Evolutionary conservation across 768 basidiomycete species (phyloP).

Genomic region (Lactifluus piperatus): DNA sequence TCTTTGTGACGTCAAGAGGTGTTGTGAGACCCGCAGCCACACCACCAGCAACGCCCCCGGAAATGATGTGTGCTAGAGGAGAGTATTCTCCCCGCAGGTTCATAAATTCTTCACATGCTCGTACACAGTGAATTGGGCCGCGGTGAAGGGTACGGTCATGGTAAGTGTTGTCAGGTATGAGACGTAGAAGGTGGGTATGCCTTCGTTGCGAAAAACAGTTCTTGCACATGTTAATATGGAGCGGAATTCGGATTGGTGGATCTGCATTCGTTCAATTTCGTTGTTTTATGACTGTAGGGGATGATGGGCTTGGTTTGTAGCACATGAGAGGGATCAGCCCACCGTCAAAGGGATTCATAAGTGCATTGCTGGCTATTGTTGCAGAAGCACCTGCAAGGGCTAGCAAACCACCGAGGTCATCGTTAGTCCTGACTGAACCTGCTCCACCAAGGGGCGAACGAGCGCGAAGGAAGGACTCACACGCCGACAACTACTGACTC

Average conservation of each 20-base stretch:
- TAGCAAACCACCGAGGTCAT: constrained; percentile 23
- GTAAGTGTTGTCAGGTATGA: constrained; percentile 99
- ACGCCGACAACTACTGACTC: constrained; percentile 82
- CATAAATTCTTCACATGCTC: constrained; percentile 77
- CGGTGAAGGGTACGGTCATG: too few species aligned
- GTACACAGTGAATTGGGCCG: too few species aligned
- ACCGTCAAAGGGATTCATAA: constrained; percentile 99
- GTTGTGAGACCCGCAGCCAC: too few species aligned
- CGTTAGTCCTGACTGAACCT: background rate
- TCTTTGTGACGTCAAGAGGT: too few species aligned
- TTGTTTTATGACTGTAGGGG: constrained; percentile 87
- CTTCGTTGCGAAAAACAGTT: constrained; percentile 79
- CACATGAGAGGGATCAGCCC: constrained; percentile 25
- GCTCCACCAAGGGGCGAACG: background rate
- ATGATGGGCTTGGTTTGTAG: constrained; percentile 10
- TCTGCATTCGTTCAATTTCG: constrained; percentile 99
- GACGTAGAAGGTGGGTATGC: constrained; percentile 88
- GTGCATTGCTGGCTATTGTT: constrained; percentile 89
- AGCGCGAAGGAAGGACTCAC: constrained; percentile 40
- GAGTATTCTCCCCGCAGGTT: constrained; percentile 87
- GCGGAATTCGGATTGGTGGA: constrained; percentile 87
- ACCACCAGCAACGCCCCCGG: too few species aligned
- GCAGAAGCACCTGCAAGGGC: constrained; percentile 91
- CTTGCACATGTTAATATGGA: constrained; percentile 81
- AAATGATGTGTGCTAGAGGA: constrained; percentile 87